Conservation (phyloP, 2,329 filamentous ascomycete species). For the Colletotrichum melonis region DNA sequence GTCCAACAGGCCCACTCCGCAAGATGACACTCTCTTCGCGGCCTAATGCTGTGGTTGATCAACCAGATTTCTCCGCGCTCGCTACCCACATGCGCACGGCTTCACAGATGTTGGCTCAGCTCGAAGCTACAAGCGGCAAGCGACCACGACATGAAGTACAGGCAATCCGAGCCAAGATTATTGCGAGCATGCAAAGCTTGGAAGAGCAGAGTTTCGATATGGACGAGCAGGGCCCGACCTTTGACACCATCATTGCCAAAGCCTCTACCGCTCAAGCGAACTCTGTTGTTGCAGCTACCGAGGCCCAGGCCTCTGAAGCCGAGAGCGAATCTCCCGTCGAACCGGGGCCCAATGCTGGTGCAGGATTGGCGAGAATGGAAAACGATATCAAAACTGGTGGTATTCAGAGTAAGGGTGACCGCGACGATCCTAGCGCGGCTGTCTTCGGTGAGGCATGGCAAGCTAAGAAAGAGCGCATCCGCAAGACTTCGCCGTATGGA, state of each 20-base stretch:
- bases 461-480: slow-evolving; percentile 84
- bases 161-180: slow-evolving; percentile 86
- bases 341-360: slow-evolving; percentile 71
- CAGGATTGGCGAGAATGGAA: slow-evolving; percentile 86
- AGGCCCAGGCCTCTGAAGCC: slow-evolving; percentile 59
- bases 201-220: slow-evolving; percentile 87
- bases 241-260: slow-evolving; percentile 85
- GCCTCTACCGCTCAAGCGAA: slow-evolving; percentile 65
- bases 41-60: slow-evolving; percentile 69
- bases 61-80: slow-evolving; percentile 83
- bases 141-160: slow-evolving; percentile 84
- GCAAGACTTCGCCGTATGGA: slow-evolving; percentile 85
- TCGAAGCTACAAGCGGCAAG: slow-evolving; percentile 84
- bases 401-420: slow-evolving; percentile 82
- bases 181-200: slow-evolving; percentile 88
- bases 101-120: slow-evolving; percentile 86
- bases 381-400: slow-evolving; percentile 90
- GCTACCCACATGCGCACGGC: slow-evolving; percentile 90
- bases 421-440: slow-evolving; percentile 86
- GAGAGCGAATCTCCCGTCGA: slow-evolving; percentile 66
- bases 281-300: slow-evolving; percentile 52
- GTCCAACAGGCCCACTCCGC: slow-evolving; percentile 70
- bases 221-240: slow-evolving; percentile 78
- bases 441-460: slow-evolving; percentile 91
- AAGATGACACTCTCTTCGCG: slow-evolving; percentile 70